These are phyloP conservation scores for Agrocybe chaxingu DNA, from an alignment of 768 basidiomycete genomes.

Conservation along the genomic window DNA sequence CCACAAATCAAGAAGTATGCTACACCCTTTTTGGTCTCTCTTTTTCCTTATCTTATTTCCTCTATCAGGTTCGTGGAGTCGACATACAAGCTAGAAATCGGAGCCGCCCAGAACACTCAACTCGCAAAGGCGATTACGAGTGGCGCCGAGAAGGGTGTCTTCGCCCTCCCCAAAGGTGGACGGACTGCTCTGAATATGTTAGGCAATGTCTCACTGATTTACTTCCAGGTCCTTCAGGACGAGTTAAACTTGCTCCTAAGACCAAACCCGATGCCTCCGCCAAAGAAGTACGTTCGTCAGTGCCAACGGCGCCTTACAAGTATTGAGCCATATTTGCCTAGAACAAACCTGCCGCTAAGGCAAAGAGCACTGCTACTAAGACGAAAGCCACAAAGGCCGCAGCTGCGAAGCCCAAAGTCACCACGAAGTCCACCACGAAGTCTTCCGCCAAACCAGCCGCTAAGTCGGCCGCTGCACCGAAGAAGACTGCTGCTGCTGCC, in stretches of 20 bases:
- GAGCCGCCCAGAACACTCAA: constrained; percentile 72
- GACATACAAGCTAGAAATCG: constrained; percentile 79
- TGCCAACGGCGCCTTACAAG: constrained; percentile 10
- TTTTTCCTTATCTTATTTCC: constrained; percentile 14
- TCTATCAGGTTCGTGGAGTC: constrained; percentile 72
- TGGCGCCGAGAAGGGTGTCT: constrained; percentile 82
- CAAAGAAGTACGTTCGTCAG: constrained; percentile 33
- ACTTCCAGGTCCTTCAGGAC: constrained; percentile 58
- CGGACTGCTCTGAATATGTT: constrained; percentile 2
- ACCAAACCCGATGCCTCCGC: constrained; percentile 34
- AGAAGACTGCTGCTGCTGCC: constrained; percentile 15
- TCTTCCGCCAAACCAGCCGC: constrained; percentile 21
- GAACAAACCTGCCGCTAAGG: constrained; percentile 39
- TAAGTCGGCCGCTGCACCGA: constrained; percentile 23
- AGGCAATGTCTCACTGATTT: constrained; percentile 1
- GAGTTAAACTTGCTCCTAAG: constrained; percentile 69
- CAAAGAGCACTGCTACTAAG: constrained; percentile 26
- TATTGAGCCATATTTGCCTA: constrained; percentile 8
- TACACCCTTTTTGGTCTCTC: constrained; percentile 1
- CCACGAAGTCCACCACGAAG: constrained; percentile 23
- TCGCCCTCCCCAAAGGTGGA: constrained; percentile 85
- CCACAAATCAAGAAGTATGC: constrained; percentile 89
- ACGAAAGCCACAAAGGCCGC: constrained; percentile 21
- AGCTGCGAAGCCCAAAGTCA: constrained; percentile 14
- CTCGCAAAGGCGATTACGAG: constrained; percentile 76